Percentiles rank a stretch among this genome's conserved stretches.
These are phyloP conservation scores for Sphenostylis stenocarpa DNA, from an alignment of 306 rosid genomes.

Conservation along the genomic window DNA sequence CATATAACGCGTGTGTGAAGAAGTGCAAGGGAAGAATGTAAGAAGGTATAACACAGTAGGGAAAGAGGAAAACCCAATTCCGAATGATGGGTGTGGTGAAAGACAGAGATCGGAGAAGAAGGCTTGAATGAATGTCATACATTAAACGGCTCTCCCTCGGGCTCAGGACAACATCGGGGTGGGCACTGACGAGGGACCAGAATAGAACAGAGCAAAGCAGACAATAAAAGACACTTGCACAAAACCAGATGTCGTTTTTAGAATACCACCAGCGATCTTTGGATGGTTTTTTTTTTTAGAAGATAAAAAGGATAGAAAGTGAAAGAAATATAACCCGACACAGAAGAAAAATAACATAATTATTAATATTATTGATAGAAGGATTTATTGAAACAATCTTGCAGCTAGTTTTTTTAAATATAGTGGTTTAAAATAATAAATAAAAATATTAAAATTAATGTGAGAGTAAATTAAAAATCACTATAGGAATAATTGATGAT, in stretches of 20 bases:
- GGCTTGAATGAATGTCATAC: not conserved
- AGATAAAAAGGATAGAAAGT: not conserved
- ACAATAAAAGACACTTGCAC: slow-evolving; percentile 31
- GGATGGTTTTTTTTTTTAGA: slow-evolving; percentile 13
- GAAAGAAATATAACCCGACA: too few relatives aligned
- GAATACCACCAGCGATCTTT: slow-evolving; percentile 19
- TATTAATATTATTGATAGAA: not conserved
- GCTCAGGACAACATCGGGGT: slow-evolving; percentile 11
- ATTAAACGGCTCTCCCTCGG: not conserved
- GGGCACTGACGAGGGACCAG: slow-evolving; percentile 17
- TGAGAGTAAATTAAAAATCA: not conserved
- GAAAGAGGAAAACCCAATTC: not conserved
- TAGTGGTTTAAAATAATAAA: not conserved
- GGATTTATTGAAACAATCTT: not conserved
- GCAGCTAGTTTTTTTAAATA: too few relatives aligned
- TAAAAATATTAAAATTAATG: not conserved
- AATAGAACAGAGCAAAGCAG: not conserved
- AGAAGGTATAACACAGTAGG: not conserved
- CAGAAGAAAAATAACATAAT: not conserved
- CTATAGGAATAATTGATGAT: not conserved
- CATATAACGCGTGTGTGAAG: not conserved
- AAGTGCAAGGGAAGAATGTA: not conserved
- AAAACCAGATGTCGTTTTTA: slow-evolving; percentile 23
- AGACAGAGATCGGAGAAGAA: not conserved
- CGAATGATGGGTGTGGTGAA: not conserved